Conservation (phyloP, 495 filamentous ascomycete species). For the Haplographium delicatum region DNA sequence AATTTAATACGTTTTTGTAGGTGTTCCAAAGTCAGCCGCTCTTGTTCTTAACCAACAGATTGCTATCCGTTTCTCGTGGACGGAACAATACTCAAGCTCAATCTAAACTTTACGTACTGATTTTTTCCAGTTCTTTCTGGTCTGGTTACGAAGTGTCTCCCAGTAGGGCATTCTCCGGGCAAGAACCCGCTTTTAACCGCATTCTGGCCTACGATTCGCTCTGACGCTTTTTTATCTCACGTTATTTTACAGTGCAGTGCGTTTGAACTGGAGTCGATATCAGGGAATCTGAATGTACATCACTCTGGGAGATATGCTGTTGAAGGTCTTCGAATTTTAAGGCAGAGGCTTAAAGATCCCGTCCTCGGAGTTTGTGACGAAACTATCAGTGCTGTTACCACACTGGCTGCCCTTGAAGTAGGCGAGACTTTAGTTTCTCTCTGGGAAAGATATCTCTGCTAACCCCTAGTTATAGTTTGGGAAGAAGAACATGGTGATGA, state of each 20-base stretch:
- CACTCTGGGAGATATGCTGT: background rate
- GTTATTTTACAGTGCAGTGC: constrained; percentile 4
- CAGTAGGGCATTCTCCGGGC: background rate
- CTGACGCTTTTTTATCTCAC: background rate
- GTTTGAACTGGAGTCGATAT: background rate
- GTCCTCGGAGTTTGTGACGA: background rate
- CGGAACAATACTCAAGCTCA: background rate
- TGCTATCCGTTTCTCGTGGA: no score
- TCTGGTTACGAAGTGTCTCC: background rate
- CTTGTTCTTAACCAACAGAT: no score
- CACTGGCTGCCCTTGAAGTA: constrained; percentile 1
- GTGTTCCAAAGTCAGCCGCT: no score
- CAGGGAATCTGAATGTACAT: background rate
- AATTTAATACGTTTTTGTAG: background rate
- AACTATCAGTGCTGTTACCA: constrained; percentile 4
- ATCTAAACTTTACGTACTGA: background rate
- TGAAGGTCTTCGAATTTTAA: background rate
- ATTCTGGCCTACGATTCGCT: background rate
- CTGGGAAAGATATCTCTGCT: no score
- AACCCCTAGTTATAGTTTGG: background rate
- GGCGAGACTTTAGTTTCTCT: background rate
- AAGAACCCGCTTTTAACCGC: background rate
- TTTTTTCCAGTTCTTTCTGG: background rate
- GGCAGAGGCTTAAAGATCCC: constrained; percentile 1
- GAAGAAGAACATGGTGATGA: background rate